Conservation (phyloP, 2,329 filamentous ascomycete genomes). For the Xylaria hypoxylon region DNA sequence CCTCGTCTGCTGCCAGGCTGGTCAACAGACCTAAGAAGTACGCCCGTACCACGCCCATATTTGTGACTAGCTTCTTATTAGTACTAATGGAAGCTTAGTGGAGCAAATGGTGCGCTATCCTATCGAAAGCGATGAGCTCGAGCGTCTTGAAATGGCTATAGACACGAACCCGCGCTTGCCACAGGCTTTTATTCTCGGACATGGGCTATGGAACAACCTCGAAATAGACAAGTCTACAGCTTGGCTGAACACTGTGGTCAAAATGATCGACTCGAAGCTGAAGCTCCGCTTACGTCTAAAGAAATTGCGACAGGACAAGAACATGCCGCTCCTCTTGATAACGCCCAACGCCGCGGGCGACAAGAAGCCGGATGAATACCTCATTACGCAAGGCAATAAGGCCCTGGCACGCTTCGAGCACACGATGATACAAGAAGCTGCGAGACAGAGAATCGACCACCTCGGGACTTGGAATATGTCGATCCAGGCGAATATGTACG, state of each 20-base stretch:
- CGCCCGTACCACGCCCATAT: slow-evolving; percentile 3
- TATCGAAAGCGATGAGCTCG: slow-evolving; percentile 55
- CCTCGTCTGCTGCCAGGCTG: slow-evolving; percentile 49
- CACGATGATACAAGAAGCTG: slow-evolving; percentile 51
- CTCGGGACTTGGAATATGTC: slow-evolving; percentile 64
- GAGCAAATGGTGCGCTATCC: slow-evolving; percentile 59
- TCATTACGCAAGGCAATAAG: slow-evolving; percentile 61
- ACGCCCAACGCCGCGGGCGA: slow-evolving; percentile 61
- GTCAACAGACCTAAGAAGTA: slow-evolving; percentile 48
- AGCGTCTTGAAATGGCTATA: slow-evolving; percentile 54
- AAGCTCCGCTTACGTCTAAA: slow-evolving; percentile 37
- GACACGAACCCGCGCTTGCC: slow-evolving; percentile 48
- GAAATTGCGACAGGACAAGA: slow-evolving; percentile 25
- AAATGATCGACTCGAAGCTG: slow-evolving; percentile 46
- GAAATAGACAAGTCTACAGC: slow-evolving; percentile 55
- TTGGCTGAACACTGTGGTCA: slow-evolving; percentile 56
- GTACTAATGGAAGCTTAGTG: slow-evolving; percentile 45
- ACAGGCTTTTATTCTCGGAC: slow-evolving; percentile 59
- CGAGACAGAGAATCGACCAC: slow-evolving; percentile 56
- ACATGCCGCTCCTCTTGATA: slow-evolving; percentile 51
- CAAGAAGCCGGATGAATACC: slow-evolving; percentile 59
- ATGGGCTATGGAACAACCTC: slow-evolving; percentile 62
- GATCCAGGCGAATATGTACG: slow-evolving; percentile 60
- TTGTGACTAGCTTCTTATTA: neutral
- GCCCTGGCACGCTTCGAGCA: slow-evolving; percentile 60